Evolutionary conservation across 306 rosid species (phyloP).

Genomic region (Lotus japonicus): DNA sequence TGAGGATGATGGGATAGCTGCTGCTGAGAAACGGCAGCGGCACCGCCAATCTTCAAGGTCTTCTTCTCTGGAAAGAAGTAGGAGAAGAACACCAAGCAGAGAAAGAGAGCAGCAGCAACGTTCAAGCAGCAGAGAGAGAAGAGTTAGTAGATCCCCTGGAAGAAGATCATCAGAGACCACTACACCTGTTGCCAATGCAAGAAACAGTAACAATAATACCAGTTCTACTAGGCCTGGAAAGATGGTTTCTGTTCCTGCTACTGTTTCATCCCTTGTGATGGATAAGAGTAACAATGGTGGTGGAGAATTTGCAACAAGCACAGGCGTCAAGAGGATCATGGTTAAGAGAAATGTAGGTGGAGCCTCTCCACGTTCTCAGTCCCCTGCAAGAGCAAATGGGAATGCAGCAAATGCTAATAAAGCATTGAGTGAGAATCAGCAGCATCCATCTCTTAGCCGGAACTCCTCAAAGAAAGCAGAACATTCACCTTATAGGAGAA

Average conservation of each 20-base stretch:
- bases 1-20: constrained; percentile 19
- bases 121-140: constrained; percentile 73
- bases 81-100: constrained; percentile 71
- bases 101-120: constrained; percentile 71
- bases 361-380: constrained; percentile 70
- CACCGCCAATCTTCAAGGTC: constrained; percentile 46
- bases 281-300: constrained; percentile 62
- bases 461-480: constrained; percentile 83
- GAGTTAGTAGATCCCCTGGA: constrained; percentile 79
- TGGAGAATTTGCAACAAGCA: constrained; percentile 36
- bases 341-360: constrained; percentile 64
- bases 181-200: background rate
- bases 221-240: constrained; percentile 57
- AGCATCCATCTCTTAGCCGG: constrained; percentile 70
- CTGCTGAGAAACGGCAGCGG: constrained; percentile 33
- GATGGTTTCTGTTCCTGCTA: constrained; percentile 88
- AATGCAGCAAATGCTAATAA: constrained; percentile 30
- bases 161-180: constrained; percentile 53
- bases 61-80: constrained; percentile 62
- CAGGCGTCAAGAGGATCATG: constrained; percentile 55
- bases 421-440: constrained; percentile 33
- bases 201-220: constrained; percentile 9
- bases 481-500: constrained; percentile 81
- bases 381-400: constrained; percentile 54
- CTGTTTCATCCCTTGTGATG: constrained; percentile 67